Base-by-base conservation (phyloP, 257 asterid species). In the Dorcoceras hygrometricum region DNA sequence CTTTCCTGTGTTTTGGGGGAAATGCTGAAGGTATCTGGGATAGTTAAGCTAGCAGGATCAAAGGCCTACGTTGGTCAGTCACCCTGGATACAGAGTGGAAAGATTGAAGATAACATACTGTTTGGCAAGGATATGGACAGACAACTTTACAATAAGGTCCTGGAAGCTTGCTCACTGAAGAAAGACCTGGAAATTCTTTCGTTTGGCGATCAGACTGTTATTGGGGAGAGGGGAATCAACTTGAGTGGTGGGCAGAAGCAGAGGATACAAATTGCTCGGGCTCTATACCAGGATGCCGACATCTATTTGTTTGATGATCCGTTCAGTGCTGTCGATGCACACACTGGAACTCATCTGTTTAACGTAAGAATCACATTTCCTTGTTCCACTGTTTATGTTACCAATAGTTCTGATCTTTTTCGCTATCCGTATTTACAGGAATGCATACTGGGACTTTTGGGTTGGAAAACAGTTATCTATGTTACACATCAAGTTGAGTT, bases 401-500 rank as follows among this genome's bases (percentile, higher is more conserved):
- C 43, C 63, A 19, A 48, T 14, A 27, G n/a, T 23, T 43, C 19
- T 27, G 34, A 26, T 23, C 54, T 58, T 23, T 25, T 60, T 76
- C 16, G 18, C 59, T 61, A 5, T 71, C 67, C 70, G 29, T 57
- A 8, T 31, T 78, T 34, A 59, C 76, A 92, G 98, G 95, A 92
- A 79, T 89, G 96, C 76, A 80, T 87, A 58, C 23, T 87, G 70
- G 81, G 82, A 65, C 80, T 86, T 71, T 76, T 89, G 74, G 36
- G 74, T 22, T 77, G 86, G 8, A 89, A 87, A 81, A 84, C 94
- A 4, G 81, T 92, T 39, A 74, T 89, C 63, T 88, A 70, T 66
- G 97, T 92, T 48, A 89, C 97, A 0, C 97, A 92, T 69, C 98
- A 92, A 82, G 88, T 92, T 62, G 97, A 92, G 73, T 89, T 91